Percentiles rank a stretch among this genome's conserved stretches.
These are phyloP conservation scores for Heterobasidion parviporum DNA, from an alignment of 1,284 basidiomycete genomes.

Conservation along the genomic window DNA sequence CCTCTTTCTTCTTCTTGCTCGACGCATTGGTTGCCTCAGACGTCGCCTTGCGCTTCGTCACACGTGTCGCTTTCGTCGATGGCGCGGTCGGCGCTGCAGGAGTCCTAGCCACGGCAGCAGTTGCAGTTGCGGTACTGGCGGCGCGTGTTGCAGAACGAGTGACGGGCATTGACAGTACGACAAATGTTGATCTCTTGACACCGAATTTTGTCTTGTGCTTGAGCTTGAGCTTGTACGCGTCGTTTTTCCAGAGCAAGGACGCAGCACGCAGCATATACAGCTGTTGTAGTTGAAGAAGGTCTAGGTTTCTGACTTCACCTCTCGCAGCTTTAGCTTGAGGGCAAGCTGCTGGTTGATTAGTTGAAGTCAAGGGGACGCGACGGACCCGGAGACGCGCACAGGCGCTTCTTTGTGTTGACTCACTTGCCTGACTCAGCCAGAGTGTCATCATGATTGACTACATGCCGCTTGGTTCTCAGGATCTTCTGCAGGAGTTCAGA, in stretches of 20 bases:
- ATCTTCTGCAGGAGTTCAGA: no score
- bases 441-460: no score
- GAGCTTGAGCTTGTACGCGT: background rate
- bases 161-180: slow-evolving; percentile 23
- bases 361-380: no score
- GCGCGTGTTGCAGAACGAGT: slow-evolving; percentile 31
- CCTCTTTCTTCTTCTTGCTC: background rate
- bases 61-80: slow-evolving; percentile 2
- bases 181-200: background rate
- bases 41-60: slow-evolving; percentile 16
- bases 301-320: background rate
- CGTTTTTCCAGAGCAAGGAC: background rate
- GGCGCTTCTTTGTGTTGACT: no score
- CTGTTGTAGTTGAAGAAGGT: background rate
- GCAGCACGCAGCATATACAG: background rate
- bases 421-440: no score
- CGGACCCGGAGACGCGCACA: no score
- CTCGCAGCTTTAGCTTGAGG: background rate
- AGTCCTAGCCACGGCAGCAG: background rate
- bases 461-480: no score
- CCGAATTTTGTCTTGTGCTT: background rate
- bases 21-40: slow-evolving; percentile 2
- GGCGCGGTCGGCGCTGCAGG: background rate
- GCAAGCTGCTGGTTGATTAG: background rate
- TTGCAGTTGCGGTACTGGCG: slow-evolving; percentile 3